Conservation (phyloP, 495 filamentous ascomycete species). For the Friedmanniomyces endolithicus region DNA sequence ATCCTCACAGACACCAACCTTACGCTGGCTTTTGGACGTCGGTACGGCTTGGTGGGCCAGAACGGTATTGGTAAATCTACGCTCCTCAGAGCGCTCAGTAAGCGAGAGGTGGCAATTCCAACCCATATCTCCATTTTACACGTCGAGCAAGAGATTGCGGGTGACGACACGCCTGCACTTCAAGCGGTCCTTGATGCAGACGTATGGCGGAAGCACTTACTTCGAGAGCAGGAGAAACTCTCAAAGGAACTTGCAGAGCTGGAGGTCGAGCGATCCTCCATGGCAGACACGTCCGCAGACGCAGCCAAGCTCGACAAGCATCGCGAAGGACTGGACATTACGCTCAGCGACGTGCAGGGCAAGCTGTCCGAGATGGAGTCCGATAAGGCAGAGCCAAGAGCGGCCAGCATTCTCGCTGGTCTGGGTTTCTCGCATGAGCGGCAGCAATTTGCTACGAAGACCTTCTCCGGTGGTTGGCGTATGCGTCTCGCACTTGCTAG, state of each 20-base stretch:
- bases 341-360: slow-evolving; percentile 74
- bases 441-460: slow-evolving; percentile 87
- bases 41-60: slow-evolving; percentile 95
- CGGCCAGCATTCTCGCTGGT: slow-evolving; percentile 90
- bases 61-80: slow-evolving; percentile 99
- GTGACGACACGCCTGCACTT: slow-evolving; percentile 88
- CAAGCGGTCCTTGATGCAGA: slow-evolving; percentile 97
- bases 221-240: slow-evolving; percentile 92
- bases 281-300: slow-evolving; percentile 80
- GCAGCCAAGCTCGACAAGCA: slow-evolving; percentile 72
- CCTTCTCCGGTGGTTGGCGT: slow-evolving; percentile 98
- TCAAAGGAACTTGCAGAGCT: slow-evolving; percentile 61
- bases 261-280: slow-evolving; percentile 60
- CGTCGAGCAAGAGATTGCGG: slow-evolving; percentile 97
- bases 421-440: slow-evolving; percentile 91
- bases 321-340: slow-evolving; percentile 77
- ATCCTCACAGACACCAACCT: slow-evolving; percentile 83
- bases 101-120: slow-evolving; percentile 86
- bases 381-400: slow-evolving; percentile 90
- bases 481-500: slow-evolving; percentile 93
- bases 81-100: slow-evolving; percentile 75
- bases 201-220: slow-evolving; percentile 93
- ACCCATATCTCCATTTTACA: slow-evolving; percentile 97
- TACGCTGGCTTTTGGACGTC: slow-evolving; percentile 81
- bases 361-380: slow-evolving; percentile 99